Evolutionary conservation across 1,284 basidiomycete species (phyloP).

Genomic region (Trametes hirsuta): DNA sequence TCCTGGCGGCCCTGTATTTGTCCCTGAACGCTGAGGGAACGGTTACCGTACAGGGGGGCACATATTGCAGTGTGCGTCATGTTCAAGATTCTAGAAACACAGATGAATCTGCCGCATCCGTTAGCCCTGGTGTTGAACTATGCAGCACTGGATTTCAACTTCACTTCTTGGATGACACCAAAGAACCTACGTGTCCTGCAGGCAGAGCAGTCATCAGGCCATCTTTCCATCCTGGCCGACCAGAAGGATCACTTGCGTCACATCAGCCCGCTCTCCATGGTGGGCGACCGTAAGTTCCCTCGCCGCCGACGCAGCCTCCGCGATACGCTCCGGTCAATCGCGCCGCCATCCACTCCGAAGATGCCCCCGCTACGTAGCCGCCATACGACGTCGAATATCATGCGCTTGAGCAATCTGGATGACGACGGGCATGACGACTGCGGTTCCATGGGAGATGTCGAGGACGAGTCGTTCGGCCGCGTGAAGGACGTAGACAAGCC

Average conservation of each 20-base stretch:
- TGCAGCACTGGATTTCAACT: conserved; percentile 92
- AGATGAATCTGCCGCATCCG: conserved; percentile 61
- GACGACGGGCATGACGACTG: conserved; percentile 27
- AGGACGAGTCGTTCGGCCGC: conserved; percentile 45
- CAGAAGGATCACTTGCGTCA: conserved; percentile 90
- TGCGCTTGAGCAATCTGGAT: conserved; percentile 4
- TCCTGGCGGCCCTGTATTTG: conserved; percentile 6
- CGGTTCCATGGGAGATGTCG: conserved; percentile 51
- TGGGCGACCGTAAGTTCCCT: conserved; percentile 62
- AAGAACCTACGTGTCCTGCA: conserved; percentile 83
- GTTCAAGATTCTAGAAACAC: conserved; percentile 79
- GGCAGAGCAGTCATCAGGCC: conserved; percentile 79
- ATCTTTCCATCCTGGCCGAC: conserved; percentile 68
- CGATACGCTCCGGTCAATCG: conserved; percentile 41
- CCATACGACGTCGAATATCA: conserved; percentile 17
- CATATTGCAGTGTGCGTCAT: conserved; percentile 84
- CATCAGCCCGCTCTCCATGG: conserved; percentile 86
- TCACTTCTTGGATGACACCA: conserved; percentile 96
- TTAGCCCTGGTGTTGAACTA: conserved; percentile 84
- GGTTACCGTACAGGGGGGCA: conserved; percentile 63
- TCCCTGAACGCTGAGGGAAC: conserved; percentile 8
- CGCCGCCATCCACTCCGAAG: conserved; percentile 28
- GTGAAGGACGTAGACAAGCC: conserved; percentile 63
- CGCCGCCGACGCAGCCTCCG: conserved; percentile 57
- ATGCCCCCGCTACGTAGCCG: conserved; percentile 26